phyloP scores from a whole-genome alignment of 495 filamentous ascomycete genomes.

The Wilcoxina mikolae region DNA sequence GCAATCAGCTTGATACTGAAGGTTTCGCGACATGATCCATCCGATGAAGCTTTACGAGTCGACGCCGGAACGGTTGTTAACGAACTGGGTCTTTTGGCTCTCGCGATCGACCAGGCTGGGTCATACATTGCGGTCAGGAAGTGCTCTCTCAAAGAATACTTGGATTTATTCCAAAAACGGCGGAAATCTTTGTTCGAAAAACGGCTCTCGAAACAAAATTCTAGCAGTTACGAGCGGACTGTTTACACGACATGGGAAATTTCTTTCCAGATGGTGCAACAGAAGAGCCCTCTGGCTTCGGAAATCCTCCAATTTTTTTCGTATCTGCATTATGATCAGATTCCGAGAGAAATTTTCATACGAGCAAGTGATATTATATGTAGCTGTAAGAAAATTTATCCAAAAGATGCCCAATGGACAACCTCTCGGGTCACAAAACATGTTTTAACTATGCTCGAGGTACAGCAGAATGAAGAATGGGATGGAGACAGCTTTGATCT shows the following conservation, averaged over 20 bases:
- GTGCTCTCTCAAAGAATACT: constrained; percentile 5
- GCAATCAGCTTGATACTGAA: constrained; percentile 13
- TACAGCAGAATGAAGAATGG: background rate
- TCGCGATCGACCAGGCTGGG: constrained; percentile 15
- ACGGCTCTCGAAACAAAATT: background rate
- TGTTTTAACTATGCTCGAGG: background rate
- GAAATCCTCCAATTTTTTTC: constrained; percentile 4
- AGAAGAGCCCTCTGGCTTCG: background rate
- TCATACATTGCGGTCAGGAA: constrained; percentile 10
- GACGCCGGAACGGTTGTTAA: constrained; percentile 2
- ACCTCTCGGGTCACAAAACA: background rate
- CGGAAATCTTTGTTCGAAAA: background rate
- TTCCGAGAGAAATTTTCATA: constrained; percentile 8
- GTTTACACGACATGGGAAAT: constrained; percentile 14
- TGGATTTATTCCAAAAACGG: background rate
- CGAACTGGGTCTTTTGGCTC: constrained; percentile 8
- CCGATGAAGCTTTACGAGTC: background rate
- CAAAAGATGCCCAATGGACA: background rate
- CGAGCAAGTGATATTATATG: background rate
- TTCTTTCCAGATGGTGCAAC: constrained; percentile 8
- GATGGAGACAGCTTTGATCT: background rate
- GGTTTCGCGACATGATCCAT: background rate
- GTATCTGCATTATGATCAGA: constrained; percentile 10
- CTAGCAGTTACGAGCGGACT: background rate
- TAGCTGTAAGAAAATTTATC: background rate